Evolutionary conservation across 139 green algal species (phyloP).

Genomic region (Micromonas commoda): DNA sequence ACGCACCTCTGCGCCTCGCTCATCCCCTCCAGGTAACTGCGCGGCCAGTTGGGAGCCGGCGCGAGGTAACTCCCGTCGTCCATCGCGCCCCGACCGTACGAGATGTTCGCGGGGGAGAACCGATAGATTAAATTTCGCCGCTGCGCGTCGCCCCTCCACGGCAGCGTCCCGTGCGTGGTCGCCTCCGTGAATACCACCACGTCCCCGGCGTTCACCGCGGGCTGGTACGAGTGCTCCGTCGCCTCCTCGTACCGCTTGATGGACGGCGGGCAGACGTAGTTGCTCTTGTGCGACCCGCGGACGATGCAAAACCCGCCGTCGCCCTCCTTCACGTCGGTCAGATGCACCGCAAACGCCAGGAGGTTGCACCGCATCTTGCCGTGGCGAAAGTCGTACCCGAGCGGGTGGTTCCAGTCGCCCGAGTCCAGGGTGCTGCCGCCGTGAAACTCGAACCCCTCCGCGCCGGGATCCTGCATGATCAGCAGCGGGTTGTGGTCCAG

Average conservation of each 20-base stretch:
- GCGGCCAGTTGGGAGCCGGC: too few species aligned
- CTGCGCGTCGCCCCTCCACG: conserved; percentile 19
- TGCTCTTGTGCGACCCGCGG: conserved; percentile 31
- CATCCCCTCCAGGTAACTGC: conserved; percentile 15
- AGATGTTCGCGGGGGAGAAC: conserved; percentile 17
- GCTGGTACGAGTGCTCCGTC: conserved; percentile 16
- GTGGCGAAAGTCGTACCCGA: conserved; percentile 12
- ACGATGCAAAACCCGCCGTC: conserved; percentile 31
- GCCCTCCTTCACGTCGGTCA: conserved; percentile 23
- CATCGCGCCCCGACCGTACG: conserved; percentile 32
- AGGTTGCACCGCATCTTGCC: conserved; percentile 15
- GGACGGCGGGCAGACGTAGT: conserved; percentile 16
- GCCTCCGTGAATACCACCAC: conserved; percentile 31
- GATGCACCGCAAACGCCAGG: conserved; percentile 15
- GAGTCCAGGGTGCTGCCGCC: conserved; percentile 1
- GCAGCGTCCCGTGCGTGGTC: conserved; percentile 31
- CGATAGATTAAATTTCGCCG: conserved; percentile 24
- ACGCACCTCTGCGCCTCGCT: conserved; percentile 19
- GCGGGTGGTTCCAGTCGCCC: neutral
- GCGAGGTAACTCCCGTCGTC: too few species aligned
- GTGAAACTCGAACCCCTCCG: conserved; percentile 28
- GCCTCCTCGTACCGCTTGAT: conserved; percentile 18
- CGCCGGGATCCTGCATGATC: conserved; percentile 23
- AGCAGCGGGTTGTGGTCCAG: conserved; percentile 30
- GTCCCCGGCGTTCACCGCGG: conserved; percentile 18